Evolutionary conservation across 768 basidiomycete species (phyloP).

Genomic region (Psilocybe tampanensis): DNA sequence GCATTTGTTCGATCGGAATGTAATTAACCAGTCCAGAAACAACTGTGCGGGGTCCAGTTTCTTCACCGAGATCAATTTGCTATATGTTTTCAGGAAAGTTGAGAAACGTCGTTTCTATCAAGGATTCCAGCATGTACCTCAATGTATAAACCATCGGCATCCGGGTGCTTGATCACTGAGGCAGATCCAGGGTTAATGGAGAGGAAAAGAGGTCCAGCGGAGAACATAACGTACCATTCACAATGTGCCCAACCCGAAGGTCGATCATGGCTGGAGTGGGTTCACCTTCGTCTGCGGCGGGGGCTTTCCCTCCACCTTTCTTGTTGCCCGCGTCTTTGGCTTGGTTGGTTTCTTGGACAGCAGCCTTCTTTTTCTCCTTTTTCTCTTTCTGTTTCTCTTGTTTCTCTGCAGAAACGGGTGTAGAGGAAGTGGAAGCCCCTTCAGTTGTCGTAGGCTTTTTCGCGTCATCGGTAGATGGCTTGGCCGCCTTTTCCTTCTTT

Average conservation of each 20-base stretch:
- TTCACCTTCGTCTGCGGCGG: conserved; percentile 71
- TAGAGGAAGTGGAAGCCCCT: conserved; percentile 16
- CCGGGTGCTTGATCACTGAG: conserved; percentile 92
- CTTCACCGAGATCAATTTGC: conserved; percentile 97
- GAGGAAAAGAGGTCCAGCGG: neutral
- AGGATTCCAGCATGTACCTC: conserved; percentile 53
- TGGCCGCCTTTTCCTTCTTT: conserved; percentile 71
- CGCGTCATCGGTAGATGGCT: conserved; percentile 27
- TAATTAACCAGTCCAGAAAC: conserved; percentile 97
- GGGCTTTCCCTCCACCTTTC: conserved; percentile 42
- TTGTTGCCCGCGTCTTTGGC: conserved; percentile 35
- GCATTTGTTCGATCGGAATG: conserved; percentile 94
- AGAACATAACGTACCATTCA: conserved; percentile 68
- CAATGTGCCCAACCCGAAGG: conserved; percentile 88
- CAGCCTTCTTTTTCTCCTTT: conserved; percentile 61
- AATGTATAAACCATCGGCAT: conserved; percentile 96
- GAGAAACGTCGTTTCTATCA: neutral
- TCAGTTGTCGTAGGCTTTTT: conserved; percentile 27
- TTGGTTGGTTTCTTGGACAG: conserved; percentile 36
- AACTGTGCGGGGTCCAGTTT: conserved; percentile 92
- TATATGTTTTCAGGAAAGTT: conserved; percentile 30
- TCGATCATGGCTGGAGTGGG: conserved; percentile 98
- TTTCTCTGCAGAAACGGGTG: conserved; percentile 28
- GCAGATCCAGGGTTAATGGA: neutral
- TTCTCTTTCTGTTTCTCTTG: conserved; percentile 52